Conservation (phyloP, 1,284 basidiomycete genomes). For the Microbotryum intermedium region DNA sequence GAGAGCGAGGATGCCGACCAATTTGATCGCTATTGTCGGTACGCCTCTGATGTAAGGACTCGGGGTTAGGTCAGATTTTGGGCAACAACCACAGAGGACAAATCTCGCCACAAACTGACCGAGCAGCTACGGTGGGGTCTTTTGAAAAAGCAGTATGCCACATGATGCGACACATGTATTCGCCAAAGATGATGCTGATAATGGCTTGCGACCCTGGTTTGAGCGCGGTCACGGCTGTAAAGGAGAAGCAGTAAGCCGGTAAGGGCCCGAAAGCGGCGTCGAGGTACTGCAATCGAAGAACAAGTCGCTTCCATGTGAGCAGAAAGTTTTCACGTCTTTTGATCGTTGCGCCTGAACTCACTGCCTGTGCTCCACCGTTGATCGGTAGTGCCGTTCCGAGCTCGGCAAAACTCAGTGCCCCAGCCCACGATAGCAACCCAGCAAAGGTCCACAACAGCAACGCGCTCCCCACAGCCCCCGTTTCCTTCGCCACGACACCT, state of each 20-base stretch:
- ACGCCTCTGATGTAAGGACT: constrained; percentile 54
- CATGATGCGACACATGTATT: constrained; percentile 65
- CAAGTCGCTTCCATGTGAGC: constrained; percentile 77
- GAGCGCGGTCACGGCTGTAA: constrained; percentile 40
- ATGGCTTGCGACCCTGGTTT: constrained; percentile 49
- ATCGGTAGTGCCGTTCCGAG: constrained; percentile 72
- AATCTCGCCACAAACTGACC: neutral
- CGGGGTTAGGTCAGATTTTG: constrained; percentile 45
- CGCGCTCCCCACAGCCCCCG: constrained; percentile 46
- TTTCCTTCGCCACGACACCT: constrained; percentile 63
- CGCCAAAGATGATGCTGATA: constrained; percentile 49
- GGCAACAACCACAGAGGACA: neutral
- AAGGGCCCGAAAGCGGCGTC: constrained; percentile 52
- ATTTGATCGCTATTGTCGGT: constrained; percentile 69
- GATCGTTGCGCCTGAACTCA: neutral
- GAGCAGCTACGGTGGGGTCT: constrained; percentile 34
- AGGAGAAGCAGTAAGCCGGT: constrained; percentile 47
- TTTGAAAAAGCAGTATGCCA: constrained; percentile 39
- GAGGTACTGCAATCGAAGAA: constrained; percentile 71
- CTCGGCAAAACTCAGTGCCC: constrained; percentile 45
- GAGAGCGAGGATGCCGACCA: constrained; percentile 69
- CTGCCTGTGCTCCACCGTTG: constrained; percentile 68
- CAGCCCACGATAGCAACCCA: constrained; percentile 78
- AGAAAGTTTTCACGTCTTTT: constrained; percentile 61
- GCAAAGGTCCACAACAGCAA: constrained; percentile 32